Conservation (phyloP, 129 eudicot genomes). For the Artemisia tridentata region DNA sequence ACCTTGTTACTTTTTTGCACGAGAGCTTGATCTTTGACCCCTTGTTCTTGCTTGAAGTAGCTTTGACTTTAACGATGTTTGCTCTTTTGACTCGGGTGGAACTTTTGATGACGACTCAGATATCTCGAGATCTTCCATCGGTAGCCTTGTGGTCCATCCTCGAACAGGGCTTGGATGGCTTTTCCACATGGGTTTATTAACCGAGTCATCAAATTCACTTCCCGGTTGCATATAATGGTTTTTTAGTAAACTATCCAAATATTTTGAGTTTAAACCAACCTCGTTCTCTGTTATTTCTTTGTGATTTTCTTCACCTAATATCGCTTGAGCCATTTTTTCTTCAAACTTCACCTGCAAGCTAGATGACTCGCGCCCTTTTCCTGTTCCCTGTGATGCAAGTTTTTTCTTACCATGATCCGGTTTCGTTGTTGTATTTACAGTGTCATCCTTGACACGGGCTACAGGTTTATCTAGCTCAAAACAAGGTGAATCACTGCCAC, state of each 20-base stretch:
- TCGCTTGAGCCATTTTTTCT: constrained; percentile 79
- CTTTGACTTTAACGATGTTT: constrained; percentile 59
- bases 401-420: constrained; percentile 44
- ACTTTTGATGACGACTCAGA: constrained; percentile 57
- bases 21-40: constrained; percentile 81
- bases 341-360: constrained; percentile 80
- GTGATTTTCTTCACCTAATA: constrained; percentile 40
- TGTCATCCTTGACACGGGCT: constrained; percentile 27
- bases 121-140: constrained; percentile 44
- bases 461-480: constrained; percentile 66
- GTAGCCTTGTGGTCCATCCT: constrained; percentile 70
- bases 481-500: constrained; percentile 68
- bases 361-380: constrained; percentile 33
- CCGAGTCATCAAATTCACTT: constrained; percentile 37
- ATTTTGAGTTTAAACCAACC: constrained; percentile 46
- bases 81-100: constrained; percentile 49
- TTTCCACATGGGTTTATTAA: constrained; percentile 49
- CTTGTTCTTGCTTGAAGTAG: constrained; percentile 70
- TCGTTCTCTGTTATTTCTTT: constrained; percentile 48
- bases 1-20: constrained; percentile 53
- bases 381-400: neutral
- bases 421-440: constrained; percentile 25
- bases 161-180: constrained; percentile 73
- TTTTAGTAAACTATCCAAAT: constrained; percentile 60
- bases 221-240: constrained; percentile 62